These are phyloP conservation scores for Zymoseptoria pseudotritici DNA, from an alignment of 2,329 filamentous ascomycete genomes.

Conservation along the genomic window DNA sequence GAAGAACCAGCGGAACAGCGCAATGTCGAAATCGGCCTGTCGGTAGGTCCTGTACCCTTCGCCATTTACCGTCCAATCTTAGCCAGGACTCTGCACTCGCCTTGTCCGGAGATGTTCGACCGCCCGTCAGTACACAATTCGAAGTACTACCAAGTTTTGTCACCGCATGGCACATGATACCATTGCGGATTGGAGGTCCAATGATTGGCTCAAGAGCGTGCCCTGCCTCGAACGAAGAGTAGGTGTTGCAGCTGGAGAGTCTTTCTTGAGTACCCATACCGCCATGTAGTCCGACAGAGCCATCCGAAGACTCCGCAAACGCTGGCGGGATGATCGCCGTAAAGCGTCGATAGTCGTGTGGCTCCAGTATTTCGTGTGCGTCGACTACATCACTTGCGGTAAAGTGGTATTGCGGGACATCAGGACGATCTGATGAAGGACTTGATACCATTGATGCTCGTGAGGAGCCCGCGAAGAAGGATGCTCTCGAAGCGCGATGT, in stretches of 20 bases:
- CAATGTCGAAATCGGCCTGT: constrained; percentile 69
- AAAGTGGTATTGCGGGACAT: constrained; percentile 20
- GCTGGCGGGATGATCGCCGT: constrained; percentile 31
- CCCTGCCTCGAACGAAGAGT: constrained; percentile 26
- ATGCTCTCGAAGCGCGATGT: constrained; percentile 18
- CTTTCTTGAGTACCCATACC: constrained; percentile 44
- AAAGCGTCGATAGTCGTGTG: constrained; percentile 32
- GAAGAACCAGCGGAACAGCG: constrained; percentile 41
- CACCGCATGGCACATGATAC: constrained; percentile 66
- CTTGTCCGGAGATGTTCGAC: constrained; percentile 65
- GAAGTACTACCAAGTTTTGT: constrained; percentile 52
- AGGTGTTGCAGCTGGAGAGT: constrained; percentile 40
- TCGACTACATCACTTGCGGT: constrained; percentile 18
- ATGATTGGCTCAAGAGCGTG: constrained; percentile 15
- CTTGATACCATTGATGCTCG: constrained; percentile 15
- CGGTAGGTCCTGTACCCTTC: constrained; percentile 57
- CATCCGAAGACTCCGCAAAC: constrained; percentile 19
- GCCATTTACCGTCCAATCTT: constrained; percentile 57
- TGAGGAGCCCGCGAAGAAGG: constrained; percentile 16
- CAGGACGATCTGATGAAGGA: constrained; percentile 10
- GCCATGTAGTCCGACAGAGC: constrained; percentile 35
- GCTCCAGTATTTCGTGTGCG: constrained; percentile 22
- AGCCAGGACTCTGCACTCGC: constrained; percentile 71
- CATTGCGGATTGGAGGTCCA: constrained; percentile 26
- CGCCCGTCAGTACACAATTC: constrained; percentile 63